Evolutionary conservation across 257 asterid genomes (phyloP), one percentile per base, ranked within the genome.

Genomic region (Lycium barbarum): DNA sequence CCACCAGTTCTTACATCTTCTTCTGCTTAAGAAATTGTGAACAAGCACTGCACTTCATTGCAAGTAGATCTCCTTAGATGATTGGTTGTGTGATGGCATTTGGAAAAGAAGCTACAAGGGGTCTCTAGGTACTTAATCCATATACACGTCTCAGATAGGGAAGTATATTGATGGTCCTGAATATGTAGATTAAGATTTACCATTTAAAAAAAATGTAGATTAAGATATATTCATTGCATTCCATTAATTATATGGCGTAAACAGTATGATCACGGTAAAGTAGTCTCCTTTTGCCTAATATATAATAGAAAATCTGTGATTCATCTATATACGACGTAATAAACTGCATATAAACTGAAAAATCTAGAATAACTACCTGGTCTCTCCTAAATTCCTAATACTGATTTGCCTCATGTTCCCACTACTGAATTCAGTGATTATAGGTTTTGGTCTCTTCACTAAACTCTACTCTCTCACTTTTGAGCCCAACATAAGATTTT

Each of bases 31-130:
- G 82, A 76, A 51, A 76, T 76, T 51, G 63, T n/a, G 9, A 49
- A 22, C 81, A 74, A 74, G 43, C 62, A 74, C 62, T 12, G 43
- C 47, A 33, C 14, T 49, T 22, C 63, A 76, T 22, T 76, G 63
- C 82, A 14, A 76, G 82, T 76, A 76, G 47, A 76, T 49, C 82
- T 76, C 63, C 82, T 26, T 76, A 76, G 63, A 76, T 51, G 82
- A 76, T 76, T 47, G 43, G 61, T 74, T 47, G n/a, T 12, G 7
- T 74, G 61, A 20, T 74, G 61, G 20, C 43, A 49, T 49, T 74
- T 20, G 38, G 80, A 74, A 74, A 74, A 47, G 61, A 61, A 47
- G 20, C 55, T 74, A 20, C 47, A 74, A 74, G 81, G 61, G 81
- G 7, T 74, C 81, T 74, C 61, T 51, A 6, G 43, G 43, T 76